Evolutionary conservation across 768 basidiomycete genomes (phyloP).

Genomic region (Sporobolomyces roseus): DNA sequence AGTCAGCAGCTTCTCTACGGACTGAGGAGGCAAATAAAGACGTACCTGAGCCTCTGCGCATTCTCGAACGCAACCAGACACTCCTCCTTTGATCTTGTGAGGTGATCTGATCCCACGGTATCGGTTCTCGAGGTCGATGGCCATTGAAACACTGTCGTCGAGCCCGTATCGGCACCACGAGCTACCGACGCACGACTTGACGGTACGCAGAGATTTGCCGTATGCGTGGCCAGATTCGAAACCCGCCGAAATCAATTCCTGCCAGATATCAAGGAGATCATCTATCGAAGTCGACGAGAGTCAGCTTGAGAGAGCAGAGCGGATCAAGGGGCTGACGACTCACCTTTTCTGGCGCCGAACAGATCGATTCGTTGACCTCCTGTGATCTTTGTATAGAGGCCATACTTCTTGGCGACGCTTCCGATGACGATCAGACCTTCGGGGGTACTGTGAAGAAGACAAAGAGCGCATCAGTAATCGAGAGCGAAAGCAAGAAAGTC

Average conservation of each 20-base stretch:
- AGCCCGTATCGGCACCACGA: too few relatives aligned
- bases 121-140: constrained; percentile 66
- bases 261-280: constrained; percentile 69
- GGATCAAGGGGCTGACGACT: too few relatives aligned
- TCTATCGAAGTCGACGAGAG: too few relatives aligned
- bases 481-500: too few relatives aligned
- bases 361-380: constrained; percentile 63
- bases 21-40: neutral
- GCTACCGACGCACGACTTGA: constrained; percentile 76
- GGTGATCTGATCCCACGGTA: constrained; percentile 62
- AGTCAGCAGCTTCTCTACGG: constrained; percentile 55
- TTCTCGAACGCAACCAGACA: constrained; percentile 69
- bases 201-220: constrained; percentile 63
- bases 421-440: constrained; percentile 65
- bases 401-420: constrained; percentile 63
- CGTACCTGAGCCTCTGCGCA: constrained; percentile 68
- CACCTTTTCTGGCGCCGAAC: constrained; percentile 67
- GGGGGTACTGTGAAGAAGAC: too few relatives aligned
- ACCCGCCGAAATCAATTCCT: constrained; percentile 59
- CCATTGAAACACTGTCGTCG: constrained; percentile 71
- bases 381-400: constrained; percentile 61
- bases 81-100: constrained; percentile 74
- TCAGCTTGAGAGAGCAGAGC: too few relatives aligned
- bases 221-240: constrained; percentile 76
- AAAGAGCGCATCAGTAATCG: too few relatives aligned